These are phyloP conservation scores for Rhynchosporium graminicola DNA, from an alignment of 2,329 filamentous ascomycete species.

Conservation along the genomic window DNA sequence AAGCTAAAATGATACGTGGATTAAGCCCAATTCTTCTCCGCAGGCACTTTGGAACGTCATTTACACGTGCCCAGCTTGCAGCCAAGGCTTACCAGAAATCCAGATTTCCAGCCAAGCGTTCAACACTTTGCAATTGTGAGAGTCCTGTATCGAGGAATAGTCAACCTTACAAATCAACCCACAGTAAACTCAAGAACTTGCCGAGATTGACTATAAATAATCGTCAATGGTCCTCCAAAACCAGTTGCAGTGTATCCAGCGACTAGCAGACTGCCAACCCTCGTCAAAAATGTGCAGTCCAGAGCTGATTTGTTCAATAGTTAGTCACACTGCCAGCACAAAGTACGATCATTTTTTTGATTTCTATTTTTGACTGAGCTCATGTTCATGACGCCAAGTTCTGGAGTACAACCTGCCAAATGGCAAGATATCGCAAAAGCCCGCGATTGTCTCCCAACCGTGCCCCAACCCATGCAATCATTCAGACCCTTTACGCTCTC, in stretches of 20 bases:
- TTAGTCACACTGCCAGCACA: conserved; percentile 1
- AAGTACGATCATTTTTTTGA: conserved; percentile 21
- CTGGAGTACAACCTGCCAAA: conserved; percentile 40
- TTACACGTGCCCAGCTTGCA: conserved; percentile 1
- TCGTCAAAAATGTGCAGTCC: not conserved
- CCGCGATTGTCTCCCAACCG: conserved; percentile 38
- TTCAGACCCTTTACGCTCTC: conserved; percentile 64
- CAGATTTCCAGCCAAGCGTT: conserved; percentile 11
- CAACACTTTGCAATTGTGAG: not conserved
- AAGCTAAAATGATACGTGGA: not conserved
- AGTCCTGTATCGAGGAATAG: not conserved
- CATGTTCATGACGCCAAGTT: conserved; percentile 37
- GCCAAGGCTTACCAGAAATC: conserved; percentile 2
- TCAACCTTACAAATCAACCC: not conserved
- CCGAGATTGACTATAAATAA: not conserved
- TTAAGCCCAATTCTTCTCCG: conserved; percentile 3
- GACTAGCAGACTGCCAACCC: too few relatives aligned
- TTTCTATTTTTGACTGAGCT: conserved; percentile 39
- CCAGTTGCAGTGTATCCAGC: too few relatives aligned
- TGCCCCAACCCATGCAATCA: conserved; percentile 32
- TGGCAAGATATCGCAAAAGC: conserved; percentile 39
- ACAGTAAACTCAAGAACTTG: not conserved
- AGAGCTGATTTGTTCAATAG: not conserved
- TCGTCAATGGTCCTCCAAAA: too few relatives aligned
- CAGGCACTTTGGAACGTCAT: not conserved